These are phyloP conservation scores for Tolypocladium amazonense DNA, from an alignment of 2,329 filamentous ascomycete species.

Conservation along the genomic window DNA sequence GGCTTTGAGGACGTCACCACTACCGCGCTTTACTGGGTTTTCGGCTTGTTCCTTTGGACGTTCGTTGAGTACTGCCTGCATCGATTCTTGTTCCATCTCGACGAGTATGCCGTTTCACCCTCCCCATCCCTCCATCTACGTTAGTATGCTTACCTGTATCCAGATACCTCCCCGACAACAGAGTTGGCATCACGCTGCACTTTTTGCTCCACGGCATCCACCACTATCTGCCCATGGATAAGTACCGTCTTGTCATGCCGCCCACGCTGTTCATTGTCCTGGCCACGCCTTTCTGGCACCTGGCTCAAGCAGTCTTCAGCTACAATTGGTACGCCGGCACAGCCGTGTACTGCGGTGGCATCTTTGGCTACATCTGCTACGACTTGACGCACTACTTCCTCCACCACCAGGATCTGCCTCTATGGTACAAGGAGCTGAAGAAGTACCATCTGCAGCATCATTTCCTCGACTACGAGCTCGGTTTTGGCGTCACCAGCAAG, in stretches of 20 bases:
- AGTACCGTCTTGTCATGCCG: slow-evolving; percentile 93
- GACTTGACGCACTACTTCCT: slow-evolving; percentile 98
- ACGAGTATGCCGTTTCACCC: slow-evolving; percentile 52
- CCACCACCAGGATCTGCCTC: slow-evolving; percentile 83
- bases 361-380: slow-evolving; percentile 94
- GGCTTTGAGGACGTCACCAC: slow-evolving; percentile 42
- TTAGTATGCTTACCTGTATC: slow-evolving; percentile 16
- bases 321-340: slow-evolving; percentile 77
- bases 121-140: background rate
- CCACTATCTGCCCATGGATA: slow-evolving; percentile 99
- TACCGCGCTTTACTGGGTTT: slow-evolving; percentile 51
- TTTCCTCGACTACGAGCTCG: slow-evolving; percentile 95
- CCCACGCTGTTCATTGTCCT: slow-evolving; percentile 77
- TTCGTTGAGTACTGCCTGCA: slow-evolving; percentile 84
- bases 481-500: slow-evolving; percentile 89
- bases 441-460: slow-evolving; percentile 97
- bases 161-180: slow-evolving; percentile 83
- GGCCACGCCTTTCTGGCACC: slow-evolving; percentile 82
- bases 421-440: slow-evolving; percentile 86
- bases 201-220: slow-evolving; percentile 96
- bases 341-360: slow-evolving; percentile 74
- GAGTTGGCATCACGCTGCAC: slow-evolving; percentile 74
- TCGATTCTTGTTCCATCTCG: slow-evolving; percentile 86
- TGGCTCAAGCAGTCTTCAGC: slow-evolving; percentile 73
- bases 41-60: slow-evolving; percentile 75